phyloP scores from a whole-genome alignment of 306 rosid genomes.

The peach (Prunus persica) region Prunus_persica_NCBIv2 NC_034009.1:32918001-32918500 shows the following conservation, averaged over 20 bases:
- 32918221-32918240: not conserved
- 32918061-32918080: no score
- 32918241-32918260: not conserved
- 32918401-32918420: constrained; percentile 37
- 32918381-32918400: constrained; percentile 46
- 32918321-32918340: not conserved
- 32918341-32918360: not conserved
- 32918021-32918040: no score
- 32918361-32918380: not conserved
- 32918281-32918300: constrained; percentile 5
- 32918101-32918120: no score
- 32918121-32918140: no score
- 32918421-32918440: constrained; percentile 29
- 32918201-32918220: constrained; percentile 37
- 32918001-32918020: no score
- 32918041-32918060: no score
- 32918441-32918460: constrained; percentile 39
- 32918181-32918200: constrained; percentile 44
- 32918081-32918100: no score
- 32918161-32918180: not conserved
- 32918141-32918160: no score
- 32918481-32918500: constrained; percentile 30
- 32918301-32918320: not conserved
- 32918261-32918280: not conserved
- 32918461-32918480: constrained; percentile 42